These are phyloP conservation scores for Endotrypanum monterogeii DNA, from an alignment of 208 protist genomes.

Conservation along the genomic window DNA sequence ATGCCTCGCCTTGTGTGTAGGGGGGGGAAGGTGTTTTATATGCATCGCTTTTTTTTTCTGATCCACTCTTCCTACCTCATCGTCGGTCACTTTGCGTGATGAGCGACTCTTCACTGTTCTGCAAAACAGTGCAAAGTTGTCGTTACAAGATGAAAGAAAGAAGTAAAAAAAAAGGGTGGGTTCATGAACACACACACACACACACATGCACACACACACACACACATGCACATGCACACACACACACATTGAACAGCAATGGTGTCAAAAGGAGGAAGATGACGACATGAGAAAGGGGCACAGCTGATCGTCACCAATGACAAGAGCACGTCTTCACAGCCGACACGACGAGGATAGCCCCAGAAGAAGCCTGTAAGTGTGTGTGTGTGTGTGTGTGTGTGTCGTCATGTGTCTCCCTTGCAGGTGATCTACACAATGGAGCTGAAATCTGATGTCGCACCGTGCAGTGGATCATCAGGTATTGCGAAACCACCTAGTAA, in stretches of 20 bases:
- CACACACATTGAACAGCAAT: not conserved
- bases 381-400: conserved; percentile 7
- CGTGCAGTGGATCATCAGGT: conserved; percentile 44
- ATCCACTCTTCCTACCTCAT: too few species aligned
- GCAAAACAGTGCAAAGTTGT: too few species aligned
- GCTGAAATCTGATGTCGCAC: conserved; percentile 72
- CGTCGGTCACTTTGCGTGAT: too few species aligned
- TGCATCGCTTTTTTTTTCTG: too few species aligned
- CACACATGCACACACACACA: conserved; percentile 1
- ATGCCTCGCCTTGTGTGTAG: too few species aligned
- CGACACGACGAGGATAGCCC: not conserved
- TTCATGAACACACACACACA: too few species aligned
- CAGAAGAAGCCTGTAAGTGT: not conserved
- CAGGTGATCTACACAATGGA: conserved; percentile 53
- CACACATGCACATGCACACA: too few species aligned
- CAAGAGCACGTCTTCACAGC: not conserved
- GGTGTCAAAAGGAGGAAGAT: not conserved
- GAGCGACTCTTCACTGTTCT: too few species aligned
- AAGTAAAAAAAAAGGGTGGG: too few species aligned
- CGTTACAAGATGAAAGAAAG: not conserved
- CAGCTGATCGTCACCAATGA: too few species aligned
- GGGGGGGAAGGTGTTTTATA: too few species aligned
- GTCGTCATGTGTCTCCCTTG: not conserved
- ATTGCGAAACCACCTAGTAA: conserved; percentile 67
- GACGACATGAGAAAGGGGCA: not conserved